phyloP scores from a whole-genome alignment of 306 rosid genomes.

The Cyclanthera cordifolia region DNA sequence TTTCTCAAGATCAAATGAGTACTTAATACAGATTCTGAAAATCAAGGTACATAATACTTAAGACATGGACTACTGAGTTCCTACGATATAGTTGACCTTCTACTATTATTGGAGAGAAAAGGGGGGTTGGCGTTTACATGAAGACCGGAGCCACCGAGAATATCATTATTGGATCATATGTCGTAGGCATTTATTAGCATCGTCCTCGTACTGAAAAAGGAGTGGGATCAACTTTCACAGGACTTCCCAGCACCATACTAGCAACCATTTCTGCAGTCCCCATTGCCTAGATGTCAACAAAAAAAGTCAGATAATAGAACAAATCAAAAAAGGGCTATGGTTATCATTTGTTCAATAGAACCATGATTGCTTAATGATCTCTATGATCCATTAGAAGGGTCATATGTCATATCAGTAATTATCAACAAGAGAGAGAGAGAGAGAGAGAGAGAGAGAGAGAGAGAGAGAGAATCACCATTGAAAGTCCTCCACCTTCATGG shows the following conservation, averaged over 20 bases:
- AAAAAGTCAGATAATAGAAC: not conserved
- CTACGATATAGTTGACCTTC: not conserved
- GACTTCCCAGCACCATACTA: slow-evolving; percentile 52
- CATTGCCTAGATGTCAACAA: slow-evolving; percentile 46
- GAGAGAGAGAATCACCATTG: slow-evolving; percentile 45
- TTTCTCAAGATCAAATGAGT: not conserved
- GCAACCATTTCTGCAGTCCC: slow-evolving; percentile 81
- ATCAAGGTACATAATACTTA: not conserved
- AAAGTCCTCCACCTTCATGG: slow-evolving; percentile 85
- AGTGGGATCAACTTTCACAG: slow-evolving; percentile 31
- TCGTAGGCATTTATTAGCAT: slow-evolving; percentile 15
- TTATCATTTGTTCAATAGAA: not conserved
- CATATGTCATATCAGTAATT: not conserved
- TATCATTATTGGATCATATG: not conserved
- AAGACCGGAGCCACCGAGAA: not conserved
- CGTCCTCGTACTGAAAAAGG: slow-evolving; percentile 46
- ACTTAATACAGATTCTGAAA: not conserved
- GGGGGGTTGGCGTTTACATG: not conserved
- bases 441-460: slow-evolving; percentile 12
- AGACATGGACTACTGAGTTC: not conserved
- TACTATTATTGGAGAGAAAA: not conserved
- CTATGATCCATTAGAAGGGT: slow-evolving; percentile 5
- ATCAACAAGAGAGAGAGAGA: not conserved
- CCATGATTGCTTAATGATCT: not conserved
- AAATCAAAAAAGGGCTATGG: not conserved